Base-by-base conservation (phyloP, 768 basidiomycete genomes). In the Suillus decipiens region DNA sequence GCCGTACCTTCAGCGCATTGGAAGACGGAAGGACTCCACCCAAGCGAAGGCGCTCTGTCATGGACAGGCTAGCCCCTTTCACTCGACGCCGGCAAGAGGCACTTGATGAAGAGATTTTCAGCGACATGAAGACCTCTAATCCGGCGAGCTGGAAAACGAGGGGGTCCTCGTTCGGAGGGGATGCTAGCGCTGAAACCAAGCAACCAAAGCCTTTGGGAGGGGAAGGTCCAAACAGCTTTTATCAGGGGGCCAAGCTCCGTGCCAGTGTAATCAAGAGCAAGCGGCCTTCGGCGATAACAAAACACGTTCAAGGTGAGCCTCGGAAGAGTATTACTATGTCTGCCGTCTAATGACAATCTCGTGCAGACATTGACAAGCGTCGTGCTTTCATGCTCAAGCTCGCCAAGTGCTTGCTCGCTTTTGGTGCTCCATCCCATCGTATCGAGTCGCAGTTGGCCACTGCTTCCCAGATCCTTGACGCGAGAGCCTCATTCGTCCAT, bases 381-480 rank as follows among this genome's bases (percentile, higher is more conserved):
- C 80, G 82, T 62, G 86, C 89, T 60, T 97, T 97, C 78, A 82
- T 97, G 57, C 79, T 96, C 68, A 89, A 89, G 71, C 84, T 97
- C 31, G 92, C 93, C 2, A 90, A 93, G 72, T 92, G 92, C 12
- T 82, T 98, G 63, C 85, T 98, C 72, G 83, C 88, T n/a, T 96
- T 92, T 73, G 95, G 95, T 22, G 92, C 95, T n/a, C 95, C 95
- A 1, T 94, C 93, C 24, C 96, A 97, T 74, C 84, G 96, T 22
- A 89, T 96, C 66, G 94, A 96, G 77, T 88, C 92, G 1, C 95
- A 96, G 73, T 84, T 98, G 45, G 81, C 82, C 63, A 86, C 91
- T 5, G 93, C 93, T 2, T 89, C 94, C 7, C 78, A 83, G 12
- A 89, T 93, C 62, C 84, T 97, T 17, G 86, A 90, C 37, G 83